Evolutionary conservation across 2,329 filamentous ascomycete species (phyloP), one percentile per base, ranked within the genome.

Genomic region (Phialocephala sp.): DNA sequence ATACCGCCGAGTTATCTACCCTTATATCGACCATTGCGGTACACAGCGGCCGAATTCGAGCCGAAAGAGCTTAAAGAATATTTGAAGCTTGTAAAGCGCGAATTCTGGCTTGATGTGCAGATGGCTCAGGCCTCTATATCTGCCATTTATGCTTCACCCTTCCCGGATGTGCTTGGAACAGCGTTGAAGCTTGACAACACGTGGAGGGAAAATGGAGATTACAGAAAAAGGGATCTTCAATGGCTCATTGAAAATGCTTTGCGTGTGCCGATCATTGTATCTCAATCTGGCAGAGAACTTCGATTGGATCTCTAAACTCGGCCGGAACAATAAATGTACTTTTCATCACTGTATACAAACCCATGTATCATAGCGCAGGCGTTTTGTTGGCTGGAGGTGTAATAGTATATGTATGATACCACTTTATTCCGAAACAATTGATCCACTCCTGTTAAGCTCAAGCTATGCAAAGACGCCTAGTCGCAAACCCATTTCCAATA

Each of bases 131-230:
- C 9, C n/a, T 11, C 45, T 24, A 6, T 27, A 18, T 24, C 22
- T 50, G 15, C 11, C 8, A 27, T 22, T 22, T 63, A 66, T 4
- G 32, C 22, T 14, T 50, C 15, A 14, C 37, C 54, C 14, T 64
- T 69, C 22, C 24, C 11, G 20, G 63, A 66, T 5, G 57, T 63
- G 58, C 39, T 69, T 12, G 35, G 15, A 12, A 43, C 60, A 41
- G 68, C 68, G 15, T 59, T 45, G 37, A 56, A 58, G 36, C 39
- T 22, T 18, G 68, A 69, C 56, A 24, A 43, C 27, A 32, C 52
- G 18, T 69, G 66, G 65, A 64, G 62, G 39, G 32, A n/a, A n/a
- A 41, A 24, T 18, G 52, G 41, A 11, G 41, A 37, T 18, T 63
- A 58, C 55, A 15, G 32, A 35, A 15, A 54, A 3, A 18, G 22